phyloP scores from a whole-genome alignment of 495 filamentous ascomycete genomes.

The Xylaria bambusicola region DNA sequence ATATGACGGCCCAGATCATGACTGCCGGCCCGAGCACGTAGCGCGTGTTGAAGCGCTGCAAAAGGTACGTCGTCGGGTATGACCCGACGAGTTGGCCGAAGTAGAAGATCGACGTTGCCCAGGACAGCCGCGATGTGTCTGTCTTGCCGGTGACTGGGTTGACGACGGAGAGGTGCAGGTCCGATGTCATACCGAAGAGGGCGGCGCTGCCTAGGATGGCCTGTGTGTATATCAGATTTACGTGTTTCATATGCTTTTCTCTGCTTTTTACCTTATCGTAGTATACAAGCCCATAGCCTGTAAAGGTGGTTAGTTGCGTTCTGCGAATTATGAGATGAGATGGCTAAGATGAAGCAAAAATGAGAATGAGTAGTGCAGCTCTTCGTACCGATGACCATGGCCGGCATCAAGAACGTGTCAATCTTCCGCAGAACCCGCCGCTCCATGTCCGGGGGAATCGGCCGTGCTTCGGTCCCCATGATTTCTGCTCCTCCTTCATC shows the following conservation, averaged over 20 bases:
- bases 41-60: conserved; percentile 67
- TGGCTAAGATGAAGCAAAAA: too few species aligned
- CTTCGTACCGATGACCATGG: conserved; percentile 65
- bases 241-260: conserved; percentile 1
- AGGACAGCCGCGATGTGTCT: conserved; percentile 59
- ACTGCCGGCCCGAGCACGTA: conserved; percentile 64
- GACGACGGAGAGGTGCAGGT: conserved; percentile 57
- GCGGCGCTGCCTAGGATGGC: conserved; percentile 72
- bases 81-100: conserved; percentile 75
- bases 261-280: conserved; percentile 63
- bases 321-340: neutral
- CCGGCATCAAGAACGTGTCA: conserved; percentile 68
- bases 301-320: conserved; percentile 3
- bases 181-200: conserved; percentile 74
- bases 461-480: neutral
- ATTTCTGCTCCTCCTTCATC: neutral
- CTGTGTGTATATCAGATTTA: conserved; percentile 37
- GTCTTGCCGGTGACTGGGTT: conserved; percentile 23
- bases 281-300: conserved; percentile 67
- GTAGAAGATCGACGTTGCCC: conserved; percentile 79
- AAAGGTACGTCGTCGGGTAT: conserved; percentile 69
- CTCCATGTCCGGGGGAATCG: conserved; percentile 53
- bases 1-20: conserved; percentile 65
- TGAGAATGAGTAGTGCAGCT: too few species aligned
- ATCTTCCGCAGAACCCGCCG: conserved; percentile 68